phyloP scores from a whole-genome alignment of 257 asterid genomes.

The Thymus mandschuricus region DNA sequence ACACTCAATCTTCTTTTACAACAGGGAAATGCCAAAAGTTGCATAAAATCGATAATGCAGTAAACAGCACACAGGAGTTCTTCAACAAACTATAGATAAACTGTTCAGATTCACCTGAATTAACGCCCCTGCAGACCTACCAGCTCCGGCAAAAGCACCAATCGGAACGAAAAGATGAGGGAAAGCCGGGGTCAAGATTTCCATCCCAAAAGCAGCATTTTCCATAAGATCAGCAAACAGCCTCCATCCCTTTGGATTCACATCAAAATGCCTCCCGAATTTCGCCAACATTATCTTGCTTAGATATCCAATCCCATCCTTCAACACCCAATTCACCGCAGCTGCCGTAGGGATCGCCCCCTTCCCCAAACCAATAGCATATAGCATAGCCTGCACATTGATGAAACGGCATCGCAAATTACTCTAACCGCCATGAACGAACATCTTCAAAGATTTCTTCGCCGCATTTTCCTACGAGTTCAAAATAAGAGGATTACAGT shows the following conservation, averaged over 20 bases:
- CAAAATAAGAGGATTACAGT: background rate
- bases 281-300: slow-evolving; percentile 91
- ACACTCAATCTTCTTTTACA: slow-evolving; percentile 14
- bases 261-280: slow-evolving; percentile 95
- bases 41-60: background rate
- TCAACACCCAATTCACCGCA: slow-evolving; percentile 95
- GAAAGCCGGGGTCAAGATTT: slow-evolving; percentile 91
- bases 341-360: slow-evolving; percentile 99
- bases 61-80: slow-evolving; percentile 2
- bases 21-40: background rate
- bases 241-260: slow-evolving; percentile 98
- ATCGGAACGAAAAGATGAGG: slow-evolving; percentile 95
- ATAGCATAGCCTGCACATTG: slow-evolving; percentile 77
- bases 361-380: slow-evolving; percentile 95
- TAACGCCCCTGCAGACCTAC: slow-evolving; percentile 90
- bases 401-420: slow-evolving; percentile 17
- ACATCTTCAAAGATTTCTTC: slow-evolving; percentile 17
- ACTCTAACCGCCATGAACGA: slow-evolving; percentile 22
- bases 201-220: slow-evolving; percentile 96
- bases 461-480: background rate
- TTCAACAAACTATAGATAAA: slow-evolving; percentile 1
- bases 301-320: slow-evolving; percentile 96
- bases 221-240: slow-evolving; percentile 89
- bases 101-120: slow-evolving; percentile 80
- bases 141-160: slow-evolving; percentile 98